phyloP scores from a whole-genome alignment of 2,329 filamentous ascomycete genomes.

The Trichoderma semiorbis region DNA sequence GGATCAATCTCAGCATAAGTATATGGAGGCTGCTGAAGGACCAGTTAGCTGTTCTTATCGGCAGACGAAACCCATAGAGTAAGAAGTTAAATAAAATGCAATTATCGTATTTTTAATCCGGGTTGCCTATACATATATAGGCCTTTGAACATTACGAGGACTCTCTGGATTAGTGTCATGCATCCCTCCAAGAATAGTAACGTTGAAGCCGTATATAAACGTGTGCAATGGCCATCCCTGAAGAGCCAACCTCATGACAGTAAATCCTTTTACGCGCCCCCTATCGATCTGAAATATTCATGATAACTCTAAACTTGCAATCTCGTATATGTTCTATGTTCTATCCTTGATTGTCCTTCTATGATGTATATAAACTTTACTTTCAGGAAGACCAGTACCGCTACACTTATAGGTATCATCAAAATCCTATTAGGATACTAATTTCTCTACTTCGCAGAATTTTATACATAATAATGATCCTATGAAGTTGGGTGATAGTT shows the following conservation, averaged over 20 bases:
- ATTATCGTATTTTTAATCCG: background rate
- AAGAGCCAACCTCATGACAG: background rate
- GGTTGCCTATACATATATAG: background rate
- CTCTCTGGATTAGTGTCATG: background rate
- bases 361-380: no score
- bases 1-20: background rate
- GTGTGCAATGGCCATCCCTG: background rate
- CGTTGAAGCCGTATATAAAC: background rate
- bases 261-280: no score
- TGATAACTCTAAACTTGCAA: no score
- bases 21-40: no score
- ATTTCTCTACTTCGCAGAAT: background rate
- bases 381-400: background rate
- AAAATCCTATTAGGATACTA: background rate
- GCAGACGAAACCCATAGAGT: background rate
- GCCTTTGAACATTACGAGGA: background rate
- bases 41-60: no score
- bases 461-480: background rate
- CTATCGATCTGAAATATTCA: no score
- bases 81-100: background rate
- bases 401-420: background rate
- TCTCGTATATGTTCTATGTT: no score
- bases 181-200: background rate
- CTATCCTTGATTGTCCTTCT: no score
- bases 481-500: slow-evolving; percentile 6